Percentiles rank a stretch among this genome's conserved stretches.
These are phyloP conservation scores for Trypanosoma platydactyli DNA, from an alignment of 208 protist species.

Conservation along the genomic window DNA sequence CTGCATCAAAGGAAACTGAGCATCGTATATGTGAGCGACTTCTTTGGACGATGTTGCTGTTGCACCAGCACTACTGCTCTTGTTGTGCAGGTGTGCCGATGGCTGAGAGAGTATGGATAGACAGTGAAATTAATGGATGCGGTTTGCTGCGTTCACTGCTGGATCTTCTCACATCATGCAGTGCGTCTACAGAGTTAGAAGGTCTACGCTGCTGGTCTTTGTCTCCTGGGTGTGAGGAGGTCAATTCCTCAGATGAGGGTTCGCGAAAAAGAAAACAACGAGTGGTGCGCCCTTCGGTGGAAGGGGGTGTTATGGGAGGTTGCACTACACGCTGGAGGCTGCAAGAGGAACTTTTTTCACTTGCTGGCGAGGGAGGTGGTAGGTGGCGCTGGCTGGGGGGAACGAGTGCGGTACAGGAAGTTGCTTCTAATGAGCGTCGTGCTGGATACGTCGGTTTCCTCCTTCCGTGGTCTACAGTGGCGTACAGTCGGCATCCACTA, in stretches of 20 bases:
- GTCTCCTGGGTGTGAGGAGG: background rate
- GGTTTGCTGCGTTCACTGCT: constrained; percentile 25
- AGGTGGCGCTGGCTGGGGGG: constrained; percentile 68
- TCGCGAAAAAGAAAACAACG: background rate
- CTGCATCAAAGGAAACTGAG: constrained; percentile 2
- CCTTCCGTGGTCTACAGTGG: constrained; percentile 77
- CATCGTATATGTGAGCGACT: background rate
- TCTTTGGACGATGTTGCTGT: constrained; percentile 28
- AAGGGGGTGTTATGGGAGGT: background rate
- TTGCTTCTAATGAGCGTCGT: constrained; percentile 1
- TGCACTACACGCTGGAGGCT: constrained; percentile 37
- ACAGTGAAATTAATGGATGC: constrained; percentile 1
- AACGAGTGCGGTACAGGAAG: constrained; percentile 38
- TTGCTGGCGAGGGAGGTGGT: constrained; percentile 11
- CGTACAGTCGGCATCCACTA: constrained; percentile 52
- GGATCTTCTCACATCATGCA: constrained; percentile 26
- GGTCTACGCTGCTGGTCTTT: constrained; percentile 24
- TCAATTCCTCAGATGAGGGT: background rate
- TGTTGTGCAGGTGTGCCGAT: background rate
- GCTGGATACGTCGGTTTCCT: constrained; percentile 34
- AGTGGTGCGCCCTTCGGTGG: constrained; percentile 1
- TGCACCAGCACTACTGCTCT: constrained; percentile 24
- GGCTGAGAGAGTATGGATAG: background rate
- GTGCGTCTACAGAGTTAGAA: constrained; percentile 26
- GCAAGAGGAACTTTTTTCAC: constrained; percentile 41